phyloP scores from a whole-genome alignment of 805 yeast species.

The Kodamaea restingae region DNA sequence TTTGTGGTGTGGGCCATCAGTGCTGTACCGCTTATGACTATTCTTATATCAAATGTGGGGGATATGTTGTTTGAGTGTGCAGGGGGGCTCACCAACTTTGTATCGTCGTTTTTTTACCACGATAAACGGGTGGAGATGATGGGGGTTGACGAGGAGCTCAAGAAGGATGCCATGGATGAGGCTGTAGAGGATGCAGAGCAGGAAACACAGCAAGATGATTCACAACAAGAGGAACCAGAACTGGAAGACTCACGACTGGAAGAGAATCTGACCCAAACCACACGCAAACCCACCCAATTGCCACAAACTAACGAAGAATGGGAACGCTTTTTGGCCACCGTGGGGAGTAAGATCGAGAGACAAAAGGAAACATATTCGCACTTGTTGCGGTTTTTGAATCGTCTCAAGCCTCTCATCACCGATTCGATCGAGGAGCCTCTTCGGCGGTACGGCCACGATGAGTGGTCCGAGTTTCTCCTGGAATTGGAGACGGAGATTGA shows the following conservation, averaged over 20 bases:
- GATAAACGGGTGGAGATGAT: not conserved
- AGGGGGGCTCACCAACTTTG: slow-evolving; percentile 11
- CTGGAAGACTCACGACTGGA: too few relatives aligned
- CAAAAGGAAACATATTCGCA: slow-evolving; percentile 16
- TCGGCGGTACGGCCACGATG: slow-evolving; percentile 44
- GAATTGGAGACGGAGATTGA: slow-evolving; percentile 21
- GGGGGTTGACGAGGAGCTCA: slow-evolving; percentile 8
- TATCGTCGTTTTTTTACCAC: slow-evolving; percentile 9
- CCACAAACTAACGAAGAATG: slow-evolving; percentile 4
- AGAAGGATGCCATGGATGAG: slow-evolving; percentile 5
- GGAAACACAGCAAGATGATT: too few relatives aligned
- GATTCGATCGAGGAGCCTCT: slow-evolving; percentile 38
- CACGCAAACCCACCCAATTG: not conserved
- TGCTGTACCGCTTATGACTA: slow-evolving; percentile 87
- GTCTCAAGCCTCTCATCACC: slow-evolving; percentile 25
- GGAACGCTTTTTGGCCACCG: slow-evolving; percentile 1
- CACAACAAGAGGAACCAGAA: too few relatives aligned
- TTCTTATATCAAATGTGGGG: slow-evolving; percentile 66
- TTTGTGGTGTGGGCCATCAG: slow-evolving; percentile 77
- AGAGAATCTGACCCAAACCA: not conserved
- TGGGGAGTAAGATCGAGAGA: slow-evolving; percentile 7
- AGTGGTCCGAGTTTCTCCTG: slow-evolving; percentile 45
- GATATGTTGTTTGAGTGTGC: slow-evolving; percentile 47
- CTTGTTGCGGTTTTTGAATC: slow-evolving; percentile 27
- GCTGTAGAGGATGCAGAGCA: slow-evolving; percentile 6